Conservation (phyloP, 768 basidiomycete genomes). For the Chiua virens region DNA sequence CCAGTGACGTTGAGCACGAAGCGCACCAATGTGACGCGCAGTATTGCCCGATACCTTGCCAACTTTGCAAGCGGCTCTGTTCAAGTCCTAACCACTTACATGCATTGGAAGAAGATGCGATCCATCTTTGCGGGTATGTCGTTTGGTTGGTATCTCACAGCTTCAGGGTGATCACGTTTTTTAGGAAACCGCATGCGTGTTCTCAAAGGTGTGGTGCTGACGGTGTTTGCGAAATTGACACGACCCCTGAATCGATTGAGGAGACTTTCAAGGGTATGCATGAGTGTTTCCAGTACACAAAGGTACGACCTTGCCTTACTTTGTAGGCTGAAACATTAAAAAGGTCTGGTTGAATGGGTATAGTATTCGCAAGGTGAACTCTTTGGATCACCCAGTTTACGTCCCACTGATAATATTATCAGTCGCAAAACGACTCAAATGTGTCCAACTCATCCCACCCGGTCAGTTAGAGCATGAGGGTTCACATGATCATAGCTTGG, state of each 20-base stretch:
- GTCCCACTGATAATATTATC: background rate
- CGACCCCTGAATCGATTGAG: slow-evolving; percentile 62
- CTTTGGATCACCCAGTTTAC: background rate
- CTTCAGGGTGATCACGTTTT: slow-evolving; percentile 2
- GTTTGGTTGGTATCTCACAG: background rate
- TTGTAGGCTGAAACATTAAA: background rate
- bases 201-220: slow-evolving; percentile 39
- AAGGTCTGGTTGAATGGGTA: background rate
- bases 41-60: slow-evolving; percentile 53
- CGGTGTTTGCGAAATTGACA: slow-evolving; percentile 58
- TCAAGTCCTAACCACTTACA: slow-evolving; percentile 50
- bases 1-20: slow-evolving; percentile 47
- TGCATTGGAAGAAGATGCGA: slow-evolving; percentile 36
- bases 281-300: slow-evolving; percentile 63
- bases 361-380: slow-evolving; percentile 53
- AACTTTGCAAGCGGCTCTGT: slow-evolving; percentile 56
- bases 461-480: slow-evolving; percentile 45
- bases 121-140: slow-evolving; percentile 61
- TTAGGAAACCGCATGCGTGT: slow-evolving; percentile 50
- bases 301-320: slow-evolving; percentile 38
- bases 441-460: slow-evolving; percentile 46
- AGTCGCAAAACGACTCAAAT: slow-evolving; percentile 54
- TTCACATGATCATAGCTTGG: slow-evolving; percentile 47
- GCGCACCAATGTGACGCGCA: slow-evolving; percentile 50
- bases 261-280: slow-evolving; percentile 60